Evolutionary conservation across 2,329 filamentous ascomycete genomes (phyloP), one percentile per base, ranked within the genome.

Genomic region (Cladosporium oxysporum): DNA sequence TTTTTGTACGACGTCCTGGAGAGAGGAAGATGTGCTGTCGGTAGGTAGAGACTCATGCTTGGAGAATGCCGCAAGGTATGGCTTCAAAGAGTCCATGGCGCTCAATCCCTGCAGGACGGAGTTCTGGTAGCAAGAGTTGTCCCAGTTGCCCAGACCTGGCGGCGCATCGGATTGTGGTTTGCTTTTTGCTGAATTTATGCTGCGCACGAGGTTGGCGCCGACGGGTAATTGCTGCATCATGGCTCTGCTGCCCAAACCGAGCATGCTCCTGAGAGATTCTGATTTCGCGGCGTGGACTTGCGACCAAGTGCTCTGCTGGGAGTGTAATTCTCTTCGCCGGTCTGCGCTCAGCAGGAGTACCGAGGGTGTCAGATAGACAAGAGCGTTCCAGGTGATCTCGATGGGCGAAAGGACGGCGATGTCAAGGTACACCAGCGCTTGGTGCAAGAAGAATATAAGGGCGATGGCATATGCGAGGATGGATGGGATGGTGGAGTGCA

Each of bases 91-190:
- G 21, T 85, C 84, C 33, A 98, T 82, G 4, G 93, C 90, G 1
- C 93, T 89, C 50, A 98, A 73, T 33, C 81, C 82, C 69, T 80
- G 76, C 12, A 99, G 87, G 23, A 97, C 90, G 75, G 93, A 97
- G 78, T 99, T 99, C 78, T 98, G 95, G 77, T 96, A 99, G 81
- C 95, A 98, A 1, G 93, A 97, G 76, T 97, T 97, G 80, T 96
- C 92, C 81, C 89, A 90, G 76, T 99, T 99, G 11, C 92, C 92
- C 62, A 98, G 81, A 0, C 95, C 95, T 1, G 82, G 75, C 16
- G 82, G 82, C 14, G 74, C 77, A 65, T 77, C 73, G 12, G 73
- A 74, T 21, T 66, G 60, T 1, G 64, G 59, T n/a, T 65, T 72
- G 57, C 69, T 72, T 3, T 69, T 69, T 29, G 69, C 44, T 26